Percentiles rank a stretch among this genome's conserved stretches.
phyloP scores from a whole-genome alignment of 1,139 yeast species.

The Yarrowia galli region DNA sequence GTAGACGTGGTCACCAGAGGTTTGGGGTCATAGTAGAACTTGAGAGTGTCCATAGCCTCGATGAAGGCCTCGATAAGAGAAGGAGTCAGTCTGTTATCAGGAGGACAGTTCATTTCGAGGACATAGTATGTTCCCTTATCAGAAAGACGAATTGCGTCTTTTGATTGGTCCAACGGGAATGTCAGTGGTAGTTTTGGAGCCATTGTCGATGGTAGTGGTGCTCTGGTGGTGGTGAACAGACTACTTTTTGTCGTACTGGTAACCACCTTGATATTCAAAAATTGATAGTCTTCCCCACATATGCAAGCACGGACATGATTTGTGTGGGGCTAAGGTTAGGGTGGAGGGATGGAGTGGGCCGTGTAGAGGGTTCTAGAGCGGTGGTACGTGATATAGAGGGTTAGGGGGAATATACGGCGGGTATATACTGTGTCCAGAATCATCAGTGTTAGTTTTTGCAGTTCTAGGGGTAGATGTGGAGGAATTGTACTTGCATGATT shows the following conservation, averaged over 20 bases:
- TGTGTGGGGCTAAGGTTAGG: constrained; percentile 27
- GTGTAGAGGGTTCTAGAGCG: neutral
- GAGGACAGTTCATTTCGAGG: constrained; percentile 48
- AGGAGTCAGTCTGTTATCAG: constrained; percentile 52
- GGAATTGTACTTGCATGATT: too few species aligned
- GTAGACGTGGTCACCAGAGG: constrained; percentile 52
- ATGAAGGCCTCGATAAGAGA: constrained; percentile 48
- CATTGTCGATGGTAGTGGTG: neutral
- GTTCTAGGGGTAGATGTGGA: too few species aligned
- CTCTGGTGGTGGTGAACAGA: neutral
- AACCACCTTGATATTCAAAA: neutral
- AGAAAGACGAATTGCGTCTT: neutral
- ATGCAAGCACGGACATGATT: constrained; percentile 13
- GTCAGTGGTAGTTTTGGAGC: constrained; percentile 1
- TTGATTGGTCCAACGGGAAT: neutral
- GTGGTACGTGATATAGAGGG: too few species aligned
- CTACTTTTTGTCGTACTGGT: too few species aligned
- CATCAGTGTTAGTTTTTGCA: too few species aligned
- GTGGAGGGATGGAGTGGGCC: neutral
- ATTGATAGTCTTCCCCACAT: too few species aligned
- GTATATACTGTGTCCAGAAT: too few species aligned
- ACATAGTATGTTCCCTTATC: constrained; percentile 45
- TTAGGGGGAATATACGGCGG: too few species aligned
- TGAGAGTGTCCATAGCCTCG: constrained; percentile 46
- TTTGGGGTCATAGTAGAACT: constrained; percentile 42